Base-by-base conservation (phyloP, 2,329 filamentous ascomycete species). In the Westerdykella sp. region DNA sequence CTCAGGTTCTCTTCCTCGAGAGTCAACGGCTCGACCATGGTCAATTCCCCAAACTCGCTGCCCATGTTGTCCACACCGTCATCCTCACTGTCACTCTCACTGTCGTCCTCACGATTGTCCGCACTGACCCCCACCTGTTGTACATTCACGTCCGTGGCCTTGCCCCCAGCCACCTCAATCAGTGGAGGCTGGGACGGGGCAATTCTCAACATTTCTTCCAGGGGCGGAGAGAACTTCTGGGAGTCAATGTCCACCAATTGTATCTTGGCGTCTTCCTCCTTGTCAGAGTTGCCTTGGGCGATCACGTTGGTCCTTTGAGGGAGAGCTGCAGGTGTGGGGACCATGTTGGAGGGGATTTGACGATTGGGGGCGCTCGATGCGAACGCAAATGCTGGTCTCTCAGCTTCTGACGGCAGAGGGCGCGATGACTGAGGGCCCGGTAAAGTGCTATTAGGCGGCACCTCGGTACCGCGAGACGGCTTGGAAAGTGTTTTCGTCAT, bases 41-140 rank as follows among this genome's bases (percentile, higher is more conserved):
- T 54, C 37, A 61, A 40, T 40, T 60, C 57, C 7, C 55, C 57
- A 46, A 57, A 55, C 14, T 61, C 52, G 40, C 56, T 56, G n/a
- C 42, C 44, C n/a, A 50, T 40, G 18, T 59, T 54, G 37, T 55
- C 48, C 5, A 45, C 49, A 31, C 46, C 46, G 14, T 28, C 25
- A 7, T 48, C 40, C 25, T 44, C 42, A 22, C 18, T 38, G 14
- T 28, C 25, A 7, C 47, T 39, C 25, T 44, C 42, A 22, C 18
- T 38, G 40, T 21, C 3, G 18, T 28, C 40, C 41, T 45, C 41
- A 22, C 45, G 43, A 11, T 44, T 48, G 12, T 41, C 46, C 11
- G 13, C n/a, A n/a, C 39, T 42, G 7, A 54, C 38, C 15, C 48
- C 51, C 6, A 41, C 32, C 28, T 36, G 9, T 5, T 44, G 46